A percentile compares a stretch with the other conserved stretches of the same genome.
Evolutionary conservation across 2,329 filamentous ascomycete species (phyloP).

Genomic region (Colletotrichum siamense): DNA sequence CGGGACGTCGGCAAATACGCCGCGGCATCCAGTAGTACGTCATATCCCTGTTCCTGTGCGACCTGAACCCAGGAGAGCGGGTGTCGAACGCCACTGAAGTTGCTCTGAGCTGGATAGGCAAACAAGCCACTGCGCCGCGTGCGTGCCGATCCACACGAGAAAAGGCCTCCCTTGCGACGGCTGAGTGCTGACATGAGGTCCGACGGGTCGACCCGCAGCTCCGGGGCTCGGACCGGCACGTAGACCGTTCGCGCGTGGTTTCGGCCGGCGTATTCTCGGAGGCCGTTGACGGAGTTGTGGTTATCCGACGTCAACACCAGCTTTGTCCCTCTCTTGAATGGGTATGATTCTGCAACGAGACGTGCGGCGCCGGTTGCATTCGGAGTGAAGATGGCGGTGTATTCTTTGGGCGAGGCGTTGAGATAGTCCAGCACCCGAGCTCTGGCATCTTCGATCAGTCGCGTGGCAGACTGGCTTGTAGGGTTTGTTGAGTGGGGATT

Average conservation of each 20-base stretch:
- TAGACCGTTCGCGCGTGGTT: conserved; percentile 31
- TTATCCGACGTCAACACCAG: conserved; percentile 45
- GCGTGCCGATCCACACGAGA: not conserved
- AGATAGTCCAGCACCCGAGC: conserved; percentile 36
- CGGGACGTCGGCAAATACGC: conserved; percentile 41
- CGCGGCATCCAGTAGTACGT: conserved; percentile 45
- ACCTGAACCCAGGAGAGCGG: conserved; percentile 39
- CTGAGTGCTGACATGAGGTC: conserved; percentile 29
- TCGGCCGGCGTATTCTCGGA: conserved; percentile 39
- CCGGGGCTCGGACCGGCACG: conserved; percentile 30
- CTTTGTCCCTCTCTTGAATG: conserved; percentile 28
- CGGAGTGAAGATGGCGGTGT: conserved; percentile 44
- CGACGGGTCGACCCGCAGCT: conserved; percentile 32
- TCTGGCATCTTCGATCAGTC: conserved; percentile 35
- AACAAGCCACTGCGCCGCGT: conserved; percentile 36
- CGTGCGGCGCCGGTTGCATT: conserved; percentile 44
- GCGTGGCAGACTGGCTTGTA: conserved; percentile 38
- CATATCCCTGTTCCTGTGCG: conserved; percentile 42
- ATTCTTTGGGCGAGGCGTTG: conserved; percentile 40
- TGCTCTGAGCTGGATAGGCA: conserved; percentile 51
- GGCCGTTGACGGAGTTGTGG: conserved; percentile 46
- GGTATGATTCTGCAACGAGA: conserved; percentile 45
- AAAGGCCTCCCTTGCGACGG: not conserved
- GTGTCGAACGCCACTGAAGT: conserved; percentile 48
- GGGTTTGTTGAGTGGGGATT: conserved; percentile 47